Evolutionary conservation across 768 basidiomycete genomes (phyloP), one percentile per base, ranked within the genome.

Genomic region (Cyclocybe aegerita): DNA sequence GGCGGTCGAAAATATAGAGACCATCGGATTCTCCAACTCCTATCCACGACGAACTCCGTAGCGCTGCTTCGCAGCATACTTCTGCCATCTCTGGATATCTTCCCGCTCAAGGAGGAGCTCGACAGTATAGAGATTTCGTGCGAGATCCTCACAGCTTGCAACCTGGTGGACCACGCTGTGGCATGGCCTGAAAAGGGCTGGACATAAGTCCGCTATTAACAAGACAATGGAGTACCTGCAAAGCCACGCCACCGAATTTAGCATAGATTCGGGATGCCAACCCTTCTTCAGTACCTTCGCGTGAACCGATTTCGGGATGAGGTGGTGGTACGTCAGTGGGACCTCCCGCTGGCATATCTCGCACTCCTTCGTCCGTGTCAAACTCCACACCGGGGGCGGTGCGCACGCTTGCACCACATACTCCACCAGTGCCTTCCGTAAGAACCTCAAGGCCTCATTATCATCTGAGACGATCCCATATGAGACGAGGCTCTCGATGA

Each of bases 161-260:
- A 78, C 69, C 14, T 70, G 65, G 52, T 83, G 82, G 10, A 81
- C 79, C 2, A 65, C 71, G 3, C 69, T 67, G 5, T 23, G 40
- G 23, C 23, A 23, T 23, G 23, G 23, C 23, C 23, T 23, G 23
- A 23, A 23, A 23, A 23, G 2, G 23, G 23, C 23, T 23, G 5
- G 23, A 23, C 23, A 23, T 23, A 23, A 23, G 23, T 23, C 23
- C 23, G 5, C 23, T 23, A 23, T 23, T 23, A 4, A 56, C 55
- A 35, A 50, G 50, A 52, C 56, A 56, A 46, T 83, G 81, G 81
- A 49, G 35, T 16, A 75, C 76, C 80, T 63, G 60, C 82, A 85
- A 16, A 83, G 65, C 81, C 80, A 84, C 12, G 82, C 82, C 7
- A 84, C 81, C 4, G 78, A 76, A 52, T 80, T 80, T 29, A 83